Base-by-base conservation (phyloP, 257 asterid genomes). In the Paraleonurus japonicus region DNA sequence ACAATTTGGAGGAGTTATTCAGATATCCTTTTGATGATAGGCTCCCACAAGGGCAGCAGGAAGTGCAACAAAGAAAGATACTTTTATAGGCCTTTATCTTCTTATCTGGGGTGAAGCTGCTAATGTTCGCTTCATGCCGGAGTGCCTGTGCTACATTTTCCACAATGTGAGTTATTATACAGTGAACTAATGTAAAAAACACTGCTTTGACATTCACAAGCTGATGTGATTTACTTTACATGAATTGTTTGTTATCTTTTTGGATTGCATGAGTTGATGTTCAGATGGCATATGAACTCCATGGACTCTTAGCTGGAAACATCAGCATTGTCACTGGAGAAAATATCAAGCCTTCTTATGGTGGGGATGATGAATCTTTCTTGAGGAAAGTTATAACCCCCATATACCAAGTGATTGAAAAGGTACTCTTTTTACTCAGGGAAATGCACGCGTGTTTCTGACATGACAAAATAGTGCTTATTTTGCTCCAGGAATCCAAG, bases 91-190 rank as follows among this genome's bases (percentile, higher is more conserved):
- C 62, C 95, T 90, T 68, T 84, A 90, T 81, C 95, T 90, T 80
- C 92, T 90, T 74, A 86, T 90, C 69, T 90, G 96, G 96, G 96
- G 96, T 48, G 96, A 90, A 84, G 96, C 90, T 35, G 95, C 96
- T 71, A 90, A 90, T 73, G 75, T 88, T 4, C 89, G 95, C 33
- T 90, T 90, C 88, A 83, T 90, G 90, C 96, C 96, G 9, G 96
- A 90, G 85, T 90, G 95, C 77, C 81, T 90, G 23, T 90, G 96
- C 88, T 90, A 90, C 84, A 90, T 90, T 77, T 90, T 90, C 78
- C 96, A 88, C 76, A 90, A 88, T 57, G 96, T 88, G 60, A 81
- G 95, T 78, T 48, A 47, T 79, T 78, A 35, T 71, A 43, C 24
- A 30, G 41, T 22, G 24, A 63, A 61, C 58, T 16, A 37, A 32